Base-by-base conservation (phyloP, 1,284 basidiomycete species). In the Naganishia liquefaciens region DNA sequence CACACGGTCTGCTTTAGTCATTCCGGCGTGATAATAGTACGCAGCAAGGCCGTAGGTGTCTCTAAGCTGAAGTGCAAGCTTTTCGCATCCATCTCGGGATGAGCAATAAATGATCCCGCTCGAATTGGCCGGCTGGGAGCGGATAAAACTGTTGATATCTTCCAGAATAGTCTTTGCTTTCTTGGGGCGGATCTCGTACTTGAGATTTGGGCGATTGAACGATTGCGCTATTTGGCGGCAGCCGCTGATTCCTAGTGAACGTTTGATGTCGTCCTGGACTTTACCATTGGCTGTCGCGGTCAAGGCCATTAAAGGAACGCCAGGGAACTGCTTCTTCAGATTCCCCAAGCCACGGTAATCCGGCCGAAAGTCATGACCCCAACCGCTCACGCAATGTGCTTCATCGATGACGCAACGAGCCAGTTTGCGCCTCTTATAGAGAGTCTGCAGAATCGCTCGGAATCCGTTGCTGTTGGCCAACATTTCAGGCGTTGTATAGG, bases 401-500 rank as follows among this genome's bases (percentile, higher is more conserved):
- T 99, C 95, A 74, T 99, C 96, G 62, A 98, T 84, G 0, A 97
- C 93, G 74, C 99, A 96, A 28, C 95, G 84, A 5, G 92, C 93
- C 33, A 99, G 77, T 65, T 84, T 79, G 3, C 83, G 80, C 15
- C 80, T 75, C 1, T 77, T 70, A 71, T 91, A 82, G 3, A 98
- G 80, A 39, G 80, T 77, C 17, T 77, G 70, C 23, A 97, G 76
- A 23, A 88, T 83, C 9, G 75, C 77, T 70, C 81, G 83, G n/a
- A 75, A 73, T 0, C 79, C 78, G 55, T 85, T 90, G 71, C 85
- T 84, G 43, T 54, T 61, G 27, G 84, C 83, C 63, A 95, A 79
- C 78, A 90, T 90, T 78, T 99, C 96, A 0, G 96, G 95, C 0
- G 95, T 97, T n/a, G 95, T 84, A 72, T 98, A 99, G 3, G 95